Evolutionary conservation across 2,329 filamentous ascomycete species (phyloP).

Genomic region (Ophiostoma novo-ulmi): DNA sequence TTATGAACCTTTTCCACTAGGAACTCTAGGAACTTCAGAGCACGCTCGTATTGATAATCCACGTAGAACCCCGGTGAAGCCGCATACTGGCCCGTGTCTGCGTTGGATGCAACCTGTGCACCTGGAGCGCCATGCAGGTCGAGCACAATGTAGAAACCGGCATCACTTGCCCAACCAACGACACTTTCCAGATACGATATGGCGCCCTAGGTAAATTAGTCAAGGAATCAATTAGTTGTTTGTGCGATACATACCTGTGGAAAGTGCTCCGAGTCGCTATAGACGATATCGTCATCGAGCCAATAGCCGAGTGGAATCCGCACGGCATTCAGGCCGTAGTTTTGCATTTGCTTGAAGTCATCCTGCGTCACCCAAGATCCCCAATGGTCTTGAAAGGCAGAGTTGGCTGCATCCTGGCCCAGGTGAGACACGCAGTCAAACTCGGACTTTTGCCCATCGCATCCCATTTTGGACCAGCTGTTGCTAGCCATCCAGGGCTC

Average conservation of each 20-base stretch:
- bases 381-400: slow-evolving; percentile 48
- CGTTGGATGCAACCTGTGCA: slow-evolving; percentile 41
- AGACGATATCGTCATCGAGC: slow-evolving; percentile 47
- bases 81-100: slow-evolving; percentile 43
- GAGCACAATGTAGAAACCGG: slow-evolving; percentile 50
- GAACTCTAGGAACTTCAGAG: slow-evolving; percentile 51
- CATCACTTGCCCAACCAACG: slow-evolving; percentile 45
- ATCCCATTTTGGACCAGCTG: slow-evolving; percentile 47
- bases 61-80: slow-evolving; percentile 49
- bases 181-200: slow-evolving; percentile 44
- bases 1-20: slow-evolving; percentile 49
- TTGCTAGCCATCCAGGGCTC: slow-evolving; percentile 50
- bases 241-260: slow-evolving; percentile 38
- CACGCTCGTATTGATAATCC: slow-evolving; percentile 52
- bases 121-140: slow-evolving; percentile 50
- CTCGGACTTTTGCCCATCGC: slow-evolving; percentile 42
- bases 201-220: background rate
- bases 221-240: background rate
- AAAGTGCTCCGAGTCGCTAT: slow-evolving; percentile 38
- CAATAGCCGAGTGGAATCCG: slow-evolving; percentile 53
- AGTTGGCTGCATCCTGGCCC: slow-evolving; percentile 44
- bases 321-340: slow-evolving; percentile 49
- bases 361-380: slow-evolving; percentile 44
- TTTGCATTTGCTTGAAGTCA: slow-evolving; percentile 47
- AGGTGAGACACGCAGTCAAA: slow-evolving; percentile 49